These are phyloP conservation scores for Crithidia sp. DNA, from an alignment of 208 protist species.

Conservation along the genomic window DNA sequence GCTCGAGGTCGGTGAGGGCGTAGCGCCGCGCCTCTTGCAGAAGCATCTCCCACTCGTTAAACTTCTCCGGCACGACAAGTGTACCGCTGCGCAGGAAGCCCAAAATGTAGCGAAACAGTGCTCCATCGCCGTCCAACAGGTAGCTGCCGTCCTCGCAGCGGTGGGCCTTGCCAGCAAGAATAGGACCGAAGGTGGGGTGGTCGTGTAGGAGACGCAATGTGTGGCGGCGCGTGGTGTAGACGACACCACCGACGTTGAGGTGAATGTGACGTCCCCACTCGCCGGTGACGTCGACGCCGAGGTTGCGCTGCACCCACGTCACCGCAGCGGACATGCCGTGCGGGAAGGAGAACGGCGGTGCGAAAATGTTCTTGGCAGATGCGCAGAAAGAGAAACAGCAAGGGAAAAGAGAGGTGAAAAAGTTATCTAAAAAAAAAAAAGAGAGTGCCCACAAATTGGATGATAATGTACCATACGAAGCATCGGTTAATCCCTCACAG, in stretches of 20 bases:
- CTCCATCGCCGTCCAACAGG: constrained; percentile 72
- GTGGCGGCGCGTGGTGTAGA: constrained; percentile 48
- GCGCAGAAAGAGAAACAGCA: not conserved
- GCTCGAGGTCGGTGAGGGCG: constrained; percentile 47
- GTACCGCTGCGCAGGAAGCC: constrained; percentile 59
- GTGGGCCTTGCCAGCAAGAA: constrained; percentile 47
- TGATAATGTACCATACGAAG: too few relatives aligned
- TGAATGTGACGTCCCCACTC: constrained; percentile 50
- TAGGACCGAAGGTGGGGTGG: constrained; percentile 57
- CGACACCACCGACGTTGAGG: constrained; percentile 72
- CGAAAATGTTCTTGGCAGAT: too few relatives aligned
- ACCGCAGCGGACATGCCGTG: constrained; percentile 20
- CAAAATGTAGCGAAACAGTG: constrained; percentile 67
- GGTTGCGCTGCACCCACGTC: constrained; percentile 41
- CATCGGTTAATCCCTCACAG: too few relatives aligned
- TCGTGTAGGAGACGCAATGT: constrained; percentile 39
- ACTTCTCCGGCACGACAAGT: constrained; percentile 57
- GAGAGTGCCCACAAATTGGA: not conserved
- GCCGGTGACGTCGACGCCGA: constrained; percentile 48
- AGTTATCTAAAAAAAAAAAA: constrained; percentile 3
- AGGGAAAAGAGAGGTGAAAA: not conserved
- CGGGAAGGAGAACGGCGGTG: not conserved
- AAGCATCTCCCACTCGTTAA: constrained; percentile 74
- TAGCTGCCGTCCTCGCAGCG: constrained; percentile 59
- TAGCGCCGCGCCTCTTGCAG: constrained; percentile 55